Conservation (phyloP, 2,329 filamentous ascomycete species). For the Sclerotinia spermophila region DNA sequence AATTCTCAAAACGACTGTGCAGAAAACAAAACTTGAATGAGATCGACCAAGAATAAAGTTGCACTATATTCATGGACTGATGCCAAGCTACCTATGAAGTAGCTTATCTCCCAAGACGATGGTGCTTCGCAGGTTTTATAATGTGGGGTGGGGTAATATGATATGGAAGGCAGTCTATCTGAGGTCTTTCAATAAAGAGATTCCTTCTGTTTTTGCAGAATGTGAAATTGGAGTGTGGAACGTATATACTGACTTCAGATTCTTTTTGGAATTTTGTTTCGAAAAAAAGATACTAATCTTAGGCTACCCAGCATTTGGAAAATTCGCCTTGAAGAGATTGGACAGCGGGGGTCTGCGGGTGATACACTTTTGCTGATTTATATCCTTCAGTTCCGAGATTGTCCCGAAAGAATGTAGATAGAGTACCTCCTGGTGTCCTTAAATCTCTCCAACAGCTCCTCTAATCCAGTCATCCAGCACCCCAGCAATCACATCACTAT, state of each 20-base stretch:
- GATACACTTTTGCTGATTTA: neutral
- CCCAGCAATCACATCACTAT: constrained; percentile 42
- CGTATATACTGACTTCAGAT: neutral
- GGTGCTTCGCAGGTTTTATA: neutral
- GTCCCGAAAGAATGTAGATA: neutral
- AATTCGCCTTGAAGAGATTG: neutral
- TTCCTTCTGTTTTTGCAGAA: neutral
- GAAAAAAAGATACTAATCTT: neutral
- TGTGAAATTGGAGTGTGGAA: neutral
- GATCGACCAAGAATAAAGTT: neutral
- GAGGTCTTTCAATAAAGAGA: neutral
- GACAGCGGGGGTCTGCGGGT: neutral
- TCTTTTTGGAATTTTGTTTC: too few species aligned
- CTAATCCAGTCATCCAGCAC: constrained; percentile 35
- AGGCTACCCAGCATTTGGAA: neutral
- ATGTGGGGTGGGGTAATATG: neutral
- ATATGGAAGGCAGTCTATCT: neutral
- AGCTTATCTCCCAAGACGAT: neutral
- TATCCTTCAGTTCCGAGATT: too few species aligned
- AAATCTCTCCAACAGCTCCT: neutral
- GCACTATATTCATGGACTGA: neutral
- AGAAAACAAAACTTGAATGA: neutral
- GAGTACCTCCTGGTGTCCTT: neutral
- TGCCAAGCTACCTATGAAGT: neutral
- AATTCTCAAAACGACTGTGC: neutral